These are phyloP conservation scores for Dianthus caryophyllus DNA, from an alignment of 148 eudicot genomes.

Conservation along the genomic window DNA sequence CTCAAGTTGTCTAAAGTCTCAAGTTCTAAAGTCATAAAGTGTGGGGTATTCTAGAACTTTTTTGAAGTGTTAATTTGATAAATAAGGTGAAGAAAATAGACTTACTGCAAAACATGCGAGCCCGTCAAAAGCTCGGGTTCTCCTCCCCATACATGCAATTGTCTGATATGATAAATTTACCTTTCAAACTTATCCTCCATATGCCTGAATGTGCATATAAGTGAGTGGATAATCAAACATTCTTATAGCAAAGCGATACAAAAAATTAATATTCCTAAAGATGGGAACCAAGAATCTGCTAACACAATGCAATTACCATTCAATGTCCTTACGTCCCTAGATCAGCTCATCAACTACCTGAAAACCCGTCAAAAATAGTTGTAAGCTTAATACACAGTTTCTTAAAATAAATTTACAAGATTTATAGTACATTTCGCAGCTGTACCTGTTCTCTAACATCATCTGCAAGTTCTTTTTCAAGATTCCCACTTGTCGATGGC, in stretches of 20 bases:
- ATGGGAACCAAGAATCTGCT: conserved; percentile 1
- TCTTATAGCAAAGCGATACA: neutral
- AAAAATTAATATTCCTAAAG: neutral
- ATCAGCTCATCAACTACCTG: conserved; percentile 83
- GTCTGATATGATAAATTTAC: conserved; percentile 60
- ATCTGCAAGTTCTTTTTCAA: conserved; percentile 66
- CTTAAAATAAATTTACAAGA: neutral
- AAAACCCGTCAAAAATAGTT: conserved; percentile 1
- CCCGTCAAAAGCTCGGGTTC: conserved; percentile 94
- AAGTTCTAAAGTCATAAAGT: no score
- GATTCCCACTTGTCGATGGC: conserved; percentile 55
- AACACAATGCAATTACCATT: conserved; percentile 46
- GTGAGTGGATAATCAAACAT: neutral
- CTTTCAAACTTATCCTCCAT: conserved; percentile 72
- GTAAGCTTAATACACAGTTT: neutral
- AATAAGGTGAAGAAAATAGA: no score
- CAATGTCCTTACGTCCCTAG: conserved; percentile 65
- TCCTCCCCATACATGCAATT: conserved; percentile 80
- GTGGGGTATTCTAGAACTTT: no score
- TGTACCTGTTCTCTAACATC: conserved; percentile 67
- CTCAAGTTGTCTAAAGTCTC: no score
- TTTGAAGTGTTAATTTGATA: no score
- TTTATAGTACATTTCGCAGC: neutral
- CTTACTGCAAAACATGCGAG: conserved; percentile 75
- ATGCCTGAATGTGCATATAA: conserved; percentile 43